Evolutionary conservation across 176 grass and related monocot genomes (phyloP).

Genomic region (Typha latifolia): DNA sequence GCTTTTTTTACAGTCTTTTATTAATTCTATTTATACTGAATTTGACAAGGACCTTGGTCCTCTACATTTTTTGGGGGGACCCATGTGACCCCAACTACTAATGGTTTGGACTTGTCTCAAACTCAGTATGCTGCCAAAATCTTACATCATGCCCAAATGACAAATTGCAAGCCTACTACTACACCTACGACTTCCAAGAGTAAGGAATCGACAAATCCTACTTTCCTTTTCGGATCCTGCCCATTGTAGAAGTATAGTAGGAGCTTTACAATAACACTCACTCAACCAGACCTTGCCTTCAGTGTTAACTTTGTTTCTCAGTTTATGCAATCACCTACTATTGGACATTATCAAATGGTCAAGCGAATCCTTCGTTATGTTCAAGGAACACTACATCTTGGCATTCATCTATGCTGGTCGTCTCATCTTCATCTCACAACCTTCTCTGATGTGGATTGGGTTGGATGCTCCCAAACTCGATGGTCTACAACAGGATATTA

Average conservation of each 20-base stretch:
- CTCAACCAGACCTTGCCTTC: not conserved
- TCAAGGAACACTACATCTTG: not conserved
- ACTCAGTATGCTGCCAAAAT: not conserved
- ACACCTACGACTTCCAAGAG: not conserved
- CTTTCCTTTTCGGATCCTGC: not conserved
- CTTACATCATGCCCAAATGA: not conserved
- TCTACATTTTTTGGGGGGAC: no score
- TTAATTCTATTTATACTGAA: no score
- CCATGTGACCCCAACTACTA: not conserved
- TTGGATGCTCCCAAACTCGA: not conserved
- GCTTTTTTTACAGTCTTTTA: no score
- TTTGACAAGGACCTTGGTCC: no score
- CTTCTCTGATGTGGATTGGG: not conserved
- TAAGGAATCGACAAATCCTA: not conserved
- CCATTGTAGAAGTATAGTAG: not conserved
- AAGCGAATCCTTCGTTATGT: not conserved
- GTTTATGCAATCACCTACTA: not conserved
- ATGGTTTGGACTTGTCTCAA: not conserved
- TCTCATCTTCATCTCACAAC: not conserved
- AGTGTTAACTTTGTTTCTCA: not conserved
- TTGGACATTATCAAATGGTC: not conserved
- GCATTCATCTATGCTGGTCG: not conserved
- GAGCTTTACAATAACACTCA: slow-evolving; percentile 1
- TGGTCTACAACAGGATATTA: not conserved
- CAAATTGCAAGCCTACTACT: not conserved